These are phyloP conservation scores for Serendipita sp. DNA, from an alignment of 768 basidiomycete genomes.

Conservation along the genomic window DNA sequence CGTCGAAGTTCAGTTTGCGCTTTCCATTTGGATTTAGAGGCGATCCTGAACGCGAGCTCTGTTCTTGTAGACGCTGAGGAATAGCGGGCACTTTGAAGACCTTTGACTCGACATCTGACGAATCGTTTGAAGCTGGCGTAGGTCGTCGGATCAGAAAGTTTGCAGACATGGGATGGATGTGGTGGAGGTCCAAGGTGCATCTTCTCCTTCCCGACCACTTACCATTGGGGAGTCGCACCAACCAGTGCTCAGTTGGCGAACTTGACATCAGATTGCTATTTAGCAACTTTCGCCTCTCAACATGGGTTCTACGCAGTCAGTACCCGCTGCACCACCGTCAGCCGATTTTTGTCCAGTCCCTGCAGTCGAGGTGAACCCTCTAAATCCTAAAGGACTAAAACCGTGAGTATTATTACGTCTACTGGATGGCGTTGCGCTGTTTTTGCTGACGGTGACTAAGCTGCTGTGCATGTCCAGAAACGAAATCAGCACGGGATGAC, in stretches of 20 bases:
- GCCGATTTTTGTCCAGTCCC: slow-evolving; percentile 11
- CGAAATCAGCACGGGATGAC: slow-evolving; percentile 82
- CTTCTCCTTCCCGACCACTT: background rate
- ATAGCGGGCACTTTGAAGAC: slow-evolving; percentile 43
- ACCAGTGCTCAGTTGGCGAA: background rate
- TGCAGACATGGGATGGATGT: background rate
- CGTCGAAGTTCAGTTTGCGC: slow-evolving; percentile 14
- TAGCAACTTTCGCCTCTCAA: background rate
- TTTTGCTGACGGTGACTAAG: slow-evolving; percentile 26
- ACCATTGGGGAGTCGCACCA: background rate
- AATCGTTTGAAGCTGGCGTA: slow-evolving; percentile 45
- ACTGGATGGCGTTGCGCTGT: background rate
- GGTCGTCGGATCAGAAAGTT: slow-evolving; percentile 70
- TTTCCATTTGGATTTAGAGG: slow-evolving; percentile 22
- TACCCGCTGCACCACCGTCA: background rate
- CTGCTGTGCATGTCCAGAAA: slow-evolving; percentile 92
- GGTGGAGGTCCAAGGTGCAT: background rate
- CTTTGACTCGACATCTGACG: slow-evolving; percentile 32
- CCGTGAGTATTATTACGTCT: slow-evolving; percentile 43
- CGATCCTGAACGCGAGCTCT: slow-evolving; percentile 42
- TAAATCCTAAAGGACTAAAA: slow-evolving; percentile 90
- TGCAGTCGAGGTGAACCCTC: slow-evolving; percentile 38
- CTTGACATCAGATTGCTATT: background rate
- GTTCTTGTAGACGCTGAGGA: slow-evolving; percentile 39
- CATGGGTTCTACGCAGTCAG: background rate